Evolutionary conservation across 495 filamentous ascomycete genomes (phyloP), one percentile per base, ranked within the genome.

Genomic region (Patellaria atrata): DNA sequence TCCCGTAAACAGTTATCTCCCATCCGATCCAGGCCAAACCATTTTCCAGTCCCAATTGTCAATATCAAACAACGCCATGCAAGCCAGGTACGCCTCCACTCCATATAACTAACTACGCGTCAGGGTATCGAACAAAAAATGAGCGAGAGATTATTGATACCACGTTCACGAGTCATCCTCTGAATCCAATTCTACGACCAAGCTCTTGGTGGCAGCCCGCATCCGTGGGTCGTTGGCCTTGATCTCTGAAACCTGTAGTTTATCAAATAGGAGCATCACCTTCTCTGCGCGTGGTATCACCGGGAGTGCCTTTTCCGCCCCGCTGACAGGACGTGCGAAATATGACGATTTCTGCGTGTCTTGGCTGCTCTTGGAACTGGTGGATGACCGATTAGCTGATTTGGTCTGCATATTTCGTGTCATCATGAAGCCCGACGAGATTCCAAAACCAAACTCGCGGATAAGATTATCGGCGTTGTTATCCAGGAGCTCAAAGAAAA

Each of bases 401-500:
- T 16, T 16, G 7, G 12, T 18, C 19, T 34, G 36, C 20, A 39
- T 34, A 21, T 39, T 39, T 7, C 28, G 26, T 2, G 23, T 39
- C 36, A 24, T 23, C 7, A 39, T 17, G 28, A 31, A 39, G 1
- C 36, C 36, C 5, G 29, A 16, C 3, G 36, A 26, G 9, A 28
- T 32, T 13, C 36, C 36, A 11, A 28, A 16, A 9, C 29, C 36
- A 22, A 39, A 26, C 9, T 39, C 26, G 11, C 28, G 15, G 5
- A 19, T 21, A 12, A 39, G 15, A 21, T 26, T 34, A 5, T 11
- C 12, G 6, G 21, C 17, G 14, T 39, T 27, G 4, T 17, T 22
- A 9, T 27, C 36, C 2, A 20, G 17, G 2, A 39, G 19, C 27
- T 35, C 28, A 10, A 39, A 39, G 19, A 39, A 39, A 11, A 39